phyloP scores from a whole-genome alignment of 2,329 filamentous ascomycete species.

The Xylaria sp. region DNA sequence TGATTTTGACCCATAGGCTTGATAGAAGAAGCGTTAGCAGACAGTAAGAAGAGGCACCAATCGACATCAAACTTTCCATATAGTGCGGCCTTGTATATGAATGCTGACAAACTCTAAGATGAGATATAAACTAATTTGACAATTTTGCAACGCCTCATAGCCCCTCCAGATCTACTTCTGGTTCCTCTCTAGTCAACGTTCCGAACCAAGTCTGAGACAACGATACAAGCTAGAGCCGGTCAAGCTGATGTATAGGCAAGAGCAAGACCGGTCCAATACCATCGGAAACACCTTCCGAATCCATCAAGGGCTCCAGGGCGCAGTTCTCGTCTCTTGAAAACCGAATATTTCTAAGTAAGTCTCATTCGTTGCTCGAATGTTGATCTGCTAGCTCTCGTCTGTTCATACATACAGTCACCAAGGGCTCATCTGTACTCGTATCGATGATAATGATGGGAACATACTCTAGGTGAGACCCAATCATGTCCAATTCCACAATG shows the following conservation, averaged over 20 bases:
- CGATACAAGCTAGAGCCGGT: background rate
- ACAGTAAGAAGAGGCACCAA: background rate
- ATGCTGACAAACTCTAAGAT: background rate
- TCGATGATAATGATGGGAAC: background rate
- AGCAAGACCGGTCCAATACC: background rate
- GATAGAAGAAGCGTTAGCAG: background rate
- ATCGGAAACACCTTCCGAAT: slow-evolving; percentile 10
- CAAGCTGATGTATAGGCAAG: background rate
- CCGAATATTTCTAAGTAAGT: background rate
- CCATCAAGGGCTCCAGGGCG: slow-evolving; percentile 1
- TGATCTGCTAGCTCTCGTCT: slow-evolving; percentile 1
- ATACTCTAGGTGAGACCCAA: background rate
- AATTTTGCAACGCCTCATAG: background rate
- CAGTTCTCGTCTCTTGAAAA: slow-evolving; percentile 1
- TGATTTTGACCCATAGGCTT: background rate
- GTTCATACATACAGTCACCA: background rate
- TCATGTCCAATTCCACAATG: background rate
- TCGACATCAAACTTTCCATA: background rate
- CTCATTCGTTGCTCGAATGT: background rate
- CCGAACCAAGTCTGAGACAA: background rate
- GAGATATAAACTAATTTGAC: background rate
- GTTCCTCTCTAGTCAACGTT: slow-evolving; percentile 10
- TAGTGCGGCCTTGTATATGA: slow-evolving; percentile 1
- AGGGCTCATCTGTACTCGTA: background rate
- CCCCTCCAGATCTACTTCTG: background rate